Evolutionary conservation across 2,329 filamentous ascomycete species (phyloP).

Genomic region (Aureobasidium namibiae): DNA sequence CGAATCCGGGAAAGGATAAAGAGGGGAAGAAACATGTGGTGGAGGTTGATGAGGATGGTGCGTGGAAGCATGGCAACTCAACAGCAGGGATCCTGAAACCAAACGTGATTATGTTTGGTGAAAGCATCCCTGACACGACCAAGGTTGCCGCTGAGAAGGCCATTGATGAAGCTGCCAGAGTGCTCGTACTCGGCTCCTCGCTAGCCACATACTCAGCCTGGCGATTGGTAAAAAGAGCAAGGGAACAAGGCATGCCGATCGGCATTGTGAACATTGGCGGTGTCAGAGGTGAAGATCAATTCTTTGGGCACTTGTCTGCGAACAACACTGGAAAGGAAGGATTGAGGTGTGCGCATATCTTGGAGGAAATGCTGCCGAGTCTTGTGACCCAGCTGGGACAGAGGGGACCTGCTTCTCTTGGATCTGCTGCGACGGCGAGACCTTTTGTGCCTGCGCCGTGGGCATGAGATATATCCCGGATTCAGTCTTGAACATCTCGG

Average conservation of each 20-base stretch:
- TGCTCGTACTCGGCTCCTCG: conserved; percentile 80
- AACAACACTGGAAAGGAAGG: conserved; percentile 28
- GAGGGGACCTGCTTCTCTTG: not conserved
- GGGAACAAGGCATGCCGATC: conserved; percentile 75
- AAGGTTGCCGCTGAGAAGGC: conserved; percentile 71
- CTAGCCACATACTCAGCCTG: conserved; percentile 93
- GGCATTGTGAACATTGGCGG: conserved; percentile 84
- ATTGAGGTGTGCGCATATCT: conserved; percentile 32
- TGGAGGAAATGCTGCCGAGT: conserved; percentile 31
- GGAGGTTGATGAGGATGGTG: conserved; percentile 69
- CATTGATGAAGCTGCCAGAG: conserved; percentile 64
- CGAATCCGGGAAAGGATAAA: conserved; percentile 47
- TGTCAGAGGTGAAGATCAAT: conserved; percentile 66
- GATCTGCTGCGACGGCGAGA: not conserved
- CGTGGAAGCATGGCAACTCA: conserved; percentile 50
- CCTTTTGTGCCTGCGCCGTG: conserved; percentile 7
- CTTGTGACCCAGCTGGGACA: conserved; percentile 23
- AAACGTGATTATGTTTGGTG: conserved; percentile 92
- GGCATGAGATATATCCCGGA: not conserved
- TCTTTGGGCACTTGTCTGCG: conserved; percentile 53
- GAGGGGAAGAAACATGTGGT: conserved; percentile 53
- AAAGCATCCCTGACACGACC: conserved; percentile 63
- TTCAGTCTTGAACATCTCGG: not conserved
- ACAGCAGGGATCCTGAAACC: conserved; percentile 78
- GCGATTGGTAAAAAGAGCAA: conserved; percentile 75